A percentile compares a stretch with the other conserved stretches of the same genome.
Evolutionary conservation across 768 basidiomycete genomes (phyloP).

Genomic region (Boletus tylopilopsis): DNA sequence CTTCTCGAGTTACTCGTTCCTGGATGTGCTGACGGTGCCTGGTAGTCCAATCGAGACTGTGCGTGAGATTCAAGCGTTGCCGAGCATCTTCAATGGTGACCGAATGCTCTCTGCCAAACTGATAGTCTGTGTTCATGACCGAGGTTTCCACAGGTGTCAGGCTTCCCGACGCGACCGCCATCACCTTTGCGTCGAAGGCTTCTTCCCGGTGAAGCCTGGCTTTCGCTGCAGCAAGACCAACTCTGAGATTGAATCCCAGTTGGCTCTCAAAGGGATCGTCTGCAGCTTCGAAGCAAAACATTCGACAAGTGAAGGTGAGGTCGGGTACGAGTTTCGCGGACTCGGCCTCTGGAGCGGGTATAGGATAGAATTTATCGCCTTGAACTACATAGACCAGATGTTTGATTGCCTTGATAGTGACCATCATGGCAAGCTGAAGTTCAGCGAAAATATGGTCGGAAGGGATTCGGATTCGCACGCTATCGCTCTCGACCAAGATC

Average conservation of each 20-base stretch:
- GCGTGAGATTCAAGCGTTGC: slow-evolving; percentile 59
- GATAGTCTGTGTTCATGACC: slow-evolving; percentile 51
- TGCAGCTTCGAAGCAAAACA: slow-evolving; percentile 68
- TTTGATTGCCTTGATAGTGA: slow-evolving; percentile 69
- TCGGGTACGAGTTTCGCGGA: slow-evolving; percentile 68
- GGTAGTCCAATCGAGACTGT: slow-evolving; percentile 70
- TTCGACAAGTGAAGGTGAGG: slow-evolving; percentile 54
- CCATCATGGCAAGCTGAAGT: slow-evolving; percentile 64
- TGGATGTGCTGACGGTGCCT: slow-evolving; percentile 45
- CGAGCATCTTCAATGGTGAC: slow-evolving; percentile 72
- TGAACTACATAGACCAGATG: slow-evolving; percentile 60
- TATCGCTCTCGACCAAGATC: slow-evolving; percentile 56
- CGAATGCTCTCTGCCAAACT: slow-evolving; percentile 60
- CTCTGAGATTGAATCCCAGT: slow-evolving; percentile 69
- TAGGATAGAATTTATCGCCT: slow-evolving; percentile 46
- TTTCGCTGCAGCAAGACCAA: slow-evolving; percentile 68
- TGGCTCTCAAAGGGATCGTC: slow-evolving; percentile 84
- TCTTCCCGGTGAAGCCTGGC: slow-evolving; percentile 71
- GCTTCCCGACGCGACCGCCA: slow-evolving; percentile 44
- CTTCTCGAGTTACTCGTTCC: slow-evolving; percentile 50
- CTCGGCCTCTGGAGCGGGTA: slow-evolving; percentile 67
- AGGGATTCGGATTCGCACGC: slow-evolving; percentile 74
- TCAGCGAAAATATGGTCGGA: slow-evolving; percentile 72
- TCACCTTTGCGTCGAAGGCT: slow-evolving; percentile 76
- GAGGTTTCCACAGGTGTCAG: slow-evolving; percentile 29